Evolutionary conservation across 208 protist genomes (phyloP).

Genomic region (Leishmania mexicana): DNA sequence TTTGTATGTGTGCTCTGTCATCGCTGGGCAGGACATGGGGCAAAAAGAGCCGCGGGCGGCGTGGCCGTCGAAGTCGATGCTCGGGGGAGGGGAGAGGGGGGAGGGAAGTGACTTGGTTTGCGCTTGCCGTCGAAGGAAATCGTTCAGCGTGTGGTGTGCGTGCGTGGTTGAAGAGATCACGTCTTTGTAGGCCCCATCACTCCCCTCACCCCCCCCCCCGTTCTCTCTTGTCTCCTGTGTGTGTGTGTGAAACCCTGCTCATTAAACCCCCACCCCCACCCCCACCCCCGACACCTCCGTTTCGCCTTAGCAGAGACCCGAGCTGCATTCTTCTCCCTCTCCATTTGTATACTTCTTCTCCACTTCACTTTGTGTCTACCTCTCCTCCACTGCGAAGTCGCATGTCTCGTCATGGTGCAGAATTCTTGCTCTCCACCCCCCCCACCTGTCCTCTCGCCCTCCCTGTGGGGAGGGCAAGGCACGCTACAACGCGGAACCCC

Average conservation of each 20-base stretch:
- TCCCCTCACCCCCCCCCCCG: background rate
- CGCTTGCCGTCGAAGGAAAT: background rate
- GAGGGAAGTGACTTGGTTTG: background rate
- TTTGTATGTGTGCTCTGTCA: background rate
- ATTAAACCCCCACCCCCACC: background rate
- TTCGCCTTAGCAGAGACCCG: background rate
- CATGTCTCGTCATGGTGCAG: background rate
- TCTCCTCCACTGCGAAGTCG: background rate
- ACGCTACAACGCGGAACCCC: background rate
- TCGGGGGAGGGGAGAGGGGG: background rate
- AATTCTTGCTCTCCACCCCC: background rate
- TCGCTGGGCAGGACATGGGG: background rate
- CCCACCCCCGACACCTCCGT: background rate
- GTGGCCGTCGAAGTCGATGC: background rate
- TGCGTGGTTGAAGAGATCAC: background rate
- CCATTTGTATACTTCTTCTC: background rate
- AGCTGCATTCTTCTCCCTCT: background rate
- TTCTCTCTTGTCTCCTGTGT: no score
- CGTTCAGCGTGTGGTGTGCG: background rate
- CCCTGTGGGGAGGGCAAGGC: background rate
- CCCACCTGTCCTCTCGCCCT: background rate
- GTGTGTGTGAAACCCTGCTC: background rate
- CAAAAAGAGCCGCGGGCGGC: no score
- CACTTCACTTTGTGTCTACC: no score
- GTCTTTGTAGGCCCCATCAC: background rate